Percentiles rank a stretch among this genome's conserved stretches.
Conservation (phyloP, 225 moss, liverwort and hornwort genomes). For the Polytrichum commune region DNA sequence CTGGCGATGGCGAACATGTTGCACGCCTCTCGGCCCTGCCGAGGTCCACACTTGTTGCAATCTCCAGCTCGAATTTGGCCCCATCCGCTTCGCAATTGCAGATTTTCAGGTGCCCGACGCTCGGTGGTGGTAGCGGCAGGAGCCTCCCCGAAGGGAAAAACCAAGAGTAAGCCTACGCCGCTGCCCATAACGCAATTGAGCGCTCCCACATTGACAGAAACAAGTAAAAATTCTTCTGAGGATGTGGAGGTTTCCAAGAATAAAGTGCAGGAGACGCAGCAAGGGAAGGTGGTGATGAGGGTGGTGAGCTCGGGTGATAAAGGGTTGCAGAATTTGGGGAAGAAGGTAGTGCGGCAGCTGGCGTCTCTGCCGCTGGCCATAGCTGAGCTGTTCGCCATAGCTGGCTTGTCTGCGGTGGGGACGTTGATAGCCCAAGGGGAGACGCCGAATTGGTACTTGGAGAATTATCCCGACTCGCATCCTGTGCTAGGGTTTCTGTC, state of each 20-base stretch:
- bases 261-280: conserved; percentile 12
- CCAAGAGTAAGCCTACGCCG: not conserved
- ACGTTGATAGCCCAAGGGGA: conserved; percentile 89
- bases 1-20: no score
- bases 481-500: conserved; percentile 84
- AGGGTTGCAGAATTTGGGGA: conserved; percentile 24
- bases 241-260: not conserved
- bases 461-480: conserved; percentile 73
- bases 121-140: conserved; percentile 6
- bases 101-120: not conserved
- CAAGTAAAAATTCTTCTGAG: not conserved
- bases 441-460: conserved; percentile 76
- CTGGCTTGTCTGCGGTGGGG: conserved; percentile 81
- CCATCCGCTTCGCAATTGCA: no score
- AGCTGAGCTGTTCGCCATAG: conserved; percentile 71
- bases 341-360: conserved; percentile 56
- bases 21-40: no score
- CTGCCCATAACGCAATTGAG: conserved; percentile 22
- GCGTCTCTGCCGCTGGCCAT: conserved; percentile 90
- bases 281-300: conserved; percentile 3
- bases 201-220: conserved; percentile 22
- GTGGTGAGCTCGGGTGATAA: conserved; percentile 28
- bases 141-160: conserved; percentile 6
- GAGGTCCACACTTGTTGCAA: no score
- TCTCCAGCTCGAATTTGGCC: no score